Evolutionary conservation across 2,329 filamentous ascomycete species (phyloP).

Genomic region (Bipolaris bicolor): DNA sequence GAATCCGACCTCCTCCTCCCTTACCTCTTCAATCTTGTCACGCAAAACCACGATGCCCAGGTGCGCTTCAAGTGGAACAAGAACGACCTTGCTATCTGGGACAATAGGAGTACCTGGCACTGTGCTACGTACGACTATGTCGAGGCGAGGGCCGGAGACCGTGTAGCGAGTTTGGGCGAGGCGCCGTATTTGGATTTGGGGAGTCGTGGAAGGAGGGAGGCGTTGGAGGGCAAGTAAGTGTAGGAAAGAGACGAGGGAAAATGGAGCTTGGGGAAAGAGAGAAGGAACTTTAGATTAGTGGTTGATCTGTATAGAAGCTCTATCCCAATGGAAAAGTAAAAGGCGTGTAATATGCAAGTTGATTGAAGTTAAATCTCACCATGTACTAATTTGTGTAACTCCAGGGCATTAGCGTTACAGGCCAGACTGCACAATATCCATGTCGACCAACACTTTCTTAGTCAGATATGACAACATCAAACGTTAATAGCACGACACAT

Average conservation of each 20-base stretch:
- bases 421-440: no score
- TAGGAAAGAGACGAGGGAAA: background rate
- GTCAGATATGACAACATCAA: no score
- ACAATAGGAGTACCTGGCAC: slow-evolving; percentile 67
- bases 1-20: slow-evolving; percentile 55
- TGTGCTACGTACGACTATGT: slow-evolving; percentile 69
- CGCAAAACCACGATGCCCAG: slow-evolving; percentile 60
- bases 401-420: no score
- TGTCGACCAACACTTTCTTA: no score
- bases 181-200: slow-evolving; percentile 63
- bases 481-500: background rate
- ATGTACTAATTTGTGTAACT: no score
- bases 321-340: no score
- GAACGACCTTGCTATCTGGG: slow-evolving; percentile 64
- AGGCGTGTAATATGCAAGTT: no score
- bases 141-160: slow-evolving; percentile 57
- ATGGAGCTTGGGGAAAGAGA: no score
- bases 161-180: slow-evolving; percentile 62
- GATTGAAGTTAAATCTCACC: no score
- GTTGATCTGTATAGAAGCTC: no score
- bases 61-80: slow-evolving; percentile 56
- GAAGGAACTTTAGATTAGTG: no score
- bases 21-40: slow-evolving; percentile 52
- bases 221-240: background rate
- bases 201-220: slow-evolving; percentile 39